Conservation (phyloP, 2,329 filamentous ascomycete species). For the Colletotrichum caudatum region DNA sequence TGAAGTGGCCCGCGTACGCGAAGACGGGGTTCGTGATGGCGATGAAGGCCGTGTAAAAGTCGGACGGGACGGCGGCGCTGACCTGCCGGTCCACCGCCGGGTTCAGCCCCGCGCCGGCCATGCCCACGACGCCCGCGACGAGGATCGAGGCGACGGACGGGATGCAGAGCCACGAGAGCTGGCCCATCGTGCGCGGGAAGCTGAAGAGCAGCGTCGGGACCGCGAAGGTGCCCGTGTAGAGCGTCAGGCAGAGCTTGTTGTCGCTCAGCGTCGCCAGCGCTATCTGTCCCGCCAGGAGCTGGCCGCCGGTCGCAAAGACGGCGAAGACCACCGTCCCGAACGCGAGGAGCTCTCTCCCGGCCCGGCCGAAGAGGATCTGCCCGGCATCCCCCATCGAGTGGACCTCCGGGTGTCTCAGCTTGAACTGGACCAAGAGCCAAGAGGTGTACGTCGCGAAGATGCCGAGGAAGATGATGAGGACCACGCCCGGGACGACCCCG, state of each 20-base stretch:
- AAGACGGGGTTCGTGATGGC: conserved; percentile 61
- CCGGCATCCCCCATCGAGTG: conserved; percentile 66
- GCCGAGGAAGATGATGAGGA: conserved; percentile 55
- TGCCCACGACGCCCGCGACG: conserved; percentile 62
- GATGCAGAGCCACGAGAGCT: conserved; percentile 61
- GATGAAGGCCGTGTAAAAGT: conserved; percentile 50
- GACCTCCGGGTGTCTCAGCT: conserved; percentile 60
- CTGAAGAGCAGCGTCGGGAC: conserved; percentile 59
- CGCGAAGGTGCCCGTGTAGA: conserved; percentile 64
- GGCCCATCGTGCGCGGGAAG: conserved; percentile 62
- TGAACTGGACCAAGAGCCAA: conserved; percentile 62
- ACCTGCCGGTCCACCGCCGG: conserved; percentile 54
- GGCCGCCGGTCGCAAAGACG: conserved; percentile 62
- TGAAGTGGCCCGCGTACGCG: conserved; percentile 64
- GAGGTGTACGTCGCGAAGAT: conserved; percentile 61
- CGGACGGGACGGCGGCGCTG: conserved; percentile 51
- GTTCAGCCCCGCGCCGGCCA: conserved; percentile 60
- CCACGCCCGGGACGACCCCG: conserved; percentile 60
- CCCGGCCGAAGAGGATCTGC: conserved; percentile 62
- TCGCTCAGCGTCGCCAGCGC: conserved; percentile 60
- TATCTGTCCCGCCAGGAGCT: conserved; percentile 64
- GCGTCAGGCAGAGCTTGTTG: conserved; percentile 60
- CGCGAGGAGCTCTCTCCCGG: conserved; percentile 63
- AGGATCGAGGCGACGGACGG: conserved; percentile 60
- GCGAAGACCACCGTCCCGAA: conserved; percentile 65